A percentile compares a stretch with the other conserved stretches of the same genome.
phyloP scores from a whole-genome alignment of 2,329 filamentous ascomycete genomes.

The Neonectria sp. region DNA sequence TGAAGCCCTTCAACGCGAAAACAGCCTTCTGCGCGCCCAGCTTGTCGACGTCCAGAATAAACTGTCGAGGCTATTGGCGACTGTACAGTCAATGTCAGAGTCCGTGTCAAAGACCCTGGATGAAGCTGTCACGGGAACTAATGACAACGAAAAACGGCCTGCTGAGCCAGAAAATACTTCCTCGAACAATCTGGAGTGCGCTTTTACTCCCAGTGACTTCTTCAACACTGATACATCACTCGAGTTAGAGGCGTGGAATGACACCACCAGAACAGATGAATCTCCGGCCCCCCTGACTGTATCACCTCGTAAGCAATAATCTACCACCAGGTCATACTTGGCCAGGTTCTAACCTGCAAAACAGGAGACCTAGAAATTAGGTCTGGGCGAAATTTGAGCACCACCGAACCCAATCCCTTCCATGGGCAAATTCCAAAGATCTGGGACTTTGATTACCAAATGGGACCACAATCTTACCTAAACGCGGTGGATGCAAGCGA shows the following conservation, averaged over 20 bases:
- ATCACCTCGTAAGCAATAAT: background rate
- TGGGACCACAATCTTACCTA: conserved; percentile 47
- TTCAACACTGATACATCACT: background rate
- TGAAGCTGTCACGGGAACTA: conserved; percentile 9
- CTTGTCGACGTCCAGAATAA: conserved; percentile 49
- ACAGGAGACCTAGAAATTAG: background rate
- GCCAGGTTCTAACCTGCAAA: background rate
- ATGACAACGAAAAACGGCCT: background rate
- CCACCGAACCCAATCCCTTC: conserved; percentile 30
- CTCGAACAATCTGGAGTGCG: too few relatives aligned
- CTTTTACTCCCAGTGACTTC: background rate
- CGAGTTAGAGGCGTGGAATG: background rate
- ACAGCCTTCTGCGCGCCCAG: conserved; percentile 44
- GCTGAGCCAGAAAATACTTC: background rate
- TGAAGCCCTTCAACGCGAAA: conserved; percentile 45
- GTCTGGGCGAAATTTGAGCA: background rate
- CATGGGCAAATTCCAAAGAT: conserved; percentile 49
- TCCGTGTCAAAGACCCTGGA: conserved; percentile 47
- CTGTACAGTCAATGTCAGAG: conserved; percentile 42
- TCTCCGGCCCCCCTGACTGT: background rate
- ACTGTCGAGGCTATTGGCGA: conserved; percentile 44
- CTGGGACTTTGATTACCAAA: conserved; percentile 51
- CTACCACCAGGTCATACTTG: background rate
- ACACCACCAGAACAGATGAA: background rate
- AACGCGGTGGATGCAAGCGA: conserved; percentile 43